phyloP scores from a whole-genome alignment of 768 basidiomycete genomes.

The Astraeus odoratus region DNA sequence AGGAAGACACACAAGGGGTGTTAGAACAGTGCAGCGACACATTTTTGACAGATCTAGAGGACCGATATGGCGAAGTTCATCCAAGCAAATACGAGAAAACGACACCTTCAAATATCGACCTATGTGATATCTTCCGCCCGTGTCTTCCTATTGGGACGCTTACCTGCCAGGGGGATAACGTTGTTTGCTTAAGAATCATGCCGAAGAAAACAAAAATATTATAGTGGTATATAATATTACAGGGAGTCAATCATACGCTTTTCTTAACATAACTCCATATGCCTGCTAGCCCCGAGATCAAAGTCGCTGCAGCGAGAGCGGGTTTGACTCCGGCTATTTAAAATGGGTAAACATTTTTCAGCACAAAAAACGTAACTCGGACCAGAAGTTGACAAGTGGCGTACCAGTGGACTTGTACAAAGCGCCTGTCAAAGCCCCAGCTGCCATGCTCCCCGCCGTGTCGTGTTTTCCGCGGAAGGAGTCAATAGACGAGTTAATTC shows the following conservation, averaged over 20 bases:
- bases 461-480: slow-evolving; percentile 87
- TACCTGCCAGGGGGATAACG: slow-evolving; percentile 12
- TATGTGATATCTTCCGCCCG: slow-evolving; percentile 9
- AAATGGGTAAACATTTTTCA: slow-evolving; percentile 28
- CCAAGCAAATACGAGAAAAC: slow-evolving; percentile 23
- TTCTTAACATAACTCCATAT: slow-evolving; percentile 94
- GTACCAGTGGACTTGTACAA: slow-evolving; percentile 92
- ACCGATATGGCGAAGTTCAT: slow-evolving; percentile 29
- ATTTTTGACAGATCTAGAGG: slow-evolving; percentile 28
- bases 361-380: slow-evolving; percentile 32
- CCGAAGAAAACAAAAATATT: slow-evolving; percentile 38
- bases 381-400: slow-evolving; percentile 29
- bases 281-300: slow-evolving; percentile 87
- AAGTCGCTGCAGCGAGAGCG: slow-evolving; percentile 79
- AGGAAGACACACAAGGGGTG: slow-evolving; percentile 30
- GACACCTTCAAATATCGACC: slow-evolving; percentile 19
- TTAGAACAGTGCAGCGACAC: slow-evolving; percentile 29
- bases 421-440: slow-evolving; percentile 85
- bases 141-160: slow-evolving; percentile 24
- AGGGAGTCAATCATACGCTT: slow-evolving; percentile 58
- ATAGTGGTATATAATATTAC: slow-evolving; percentile 33
- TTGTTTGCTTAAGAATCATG: slow-evolving; percentile 7
- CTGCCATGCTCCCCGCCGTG: slow-evolving; percentile 82
- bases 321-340: slow-evolving; percentile 83
- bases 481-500: slow-evolving; percentile 92